A percentile compares a stretch with the other conserved stretches of the same genome.
Conservation (phyloP, 371 early-diverging fungal species). For the Gilbertella persicaria region DNA sequence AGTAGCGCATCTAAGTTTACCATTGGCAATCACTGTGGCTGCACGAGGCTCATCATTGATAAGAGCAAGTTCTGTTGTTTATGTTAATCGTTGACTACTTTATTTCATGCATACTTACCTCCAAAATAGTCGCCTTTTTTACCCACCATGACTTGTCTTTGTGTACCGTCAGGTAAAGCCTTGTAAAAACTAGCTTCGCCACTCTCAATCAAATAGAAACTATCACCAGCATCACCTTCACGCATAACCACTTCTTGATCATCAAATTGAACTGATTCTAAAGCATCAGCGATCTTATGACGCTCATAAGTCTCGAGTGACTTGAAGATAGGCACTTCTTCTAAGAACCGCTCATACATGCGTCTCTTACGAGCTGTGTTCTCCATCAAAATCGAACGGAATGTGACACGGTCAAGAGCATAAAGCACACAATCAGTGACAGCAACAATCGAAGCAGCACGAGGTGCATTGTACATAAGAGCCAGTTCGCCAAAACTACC, state of each 20-base stretch:
- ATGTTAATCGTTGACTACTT: background rate
- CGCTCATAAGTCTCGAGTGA: slow-evolving; percentile 71
- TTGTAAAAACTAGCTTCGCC: slow-evolving; percentile 74
- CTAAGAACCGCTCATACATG: slow-evolving; percentile 80
- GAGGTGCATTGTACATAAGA: slow-evolving; percentile 88
- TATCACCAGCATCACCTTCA: slow-evolving; percentile 71
- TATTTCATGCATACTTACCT: slow-evolving; percentile 47
- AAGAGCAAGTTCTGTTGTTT: slow-evolving; percentile 80
- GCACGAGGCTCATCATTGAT: slow-evolving; percentile 89
- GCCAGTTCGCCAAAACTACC: slow-evolving; percentile 91
- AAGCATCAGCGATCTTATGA: slow-evolving; percentile 81
- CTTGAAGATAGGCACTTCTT: slow-evolving; percentile 68
- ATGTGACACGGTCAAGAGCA: slow-evolving; percentile 85
- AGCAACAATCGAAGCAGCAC: slow-evolving; percentile 84
- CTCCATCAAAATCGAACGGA: slow-evolving; percentile 77
- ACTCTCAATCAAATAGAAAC: slow-evolving; percentile 80
- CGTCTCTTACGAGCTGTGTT: slow-evolving; percentile 70
- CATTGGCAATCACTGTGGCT: slow-evolving; percentile 89
- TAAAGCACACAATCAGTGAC: slow-evolving; percentile 72
- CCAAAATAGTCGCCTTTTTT: slow-evolving; percentile 95
- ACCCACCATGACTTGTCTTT: slow-evolving; percentile 73
- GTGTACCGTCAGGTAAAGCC: slow-evolving; percentile 58
- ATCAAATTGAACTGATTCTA: slow-evolving; percentile 70
- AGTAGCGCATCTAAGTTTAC: slow-evolving; percentile 89
- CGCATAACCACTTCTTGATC: slow-evolving; percentile 69